These are phyloP conservation scores for Chlorophyllum brunneum DNA, from an alignment of 768 basidiomycete species.

Conservation along the genomic window DNA sequence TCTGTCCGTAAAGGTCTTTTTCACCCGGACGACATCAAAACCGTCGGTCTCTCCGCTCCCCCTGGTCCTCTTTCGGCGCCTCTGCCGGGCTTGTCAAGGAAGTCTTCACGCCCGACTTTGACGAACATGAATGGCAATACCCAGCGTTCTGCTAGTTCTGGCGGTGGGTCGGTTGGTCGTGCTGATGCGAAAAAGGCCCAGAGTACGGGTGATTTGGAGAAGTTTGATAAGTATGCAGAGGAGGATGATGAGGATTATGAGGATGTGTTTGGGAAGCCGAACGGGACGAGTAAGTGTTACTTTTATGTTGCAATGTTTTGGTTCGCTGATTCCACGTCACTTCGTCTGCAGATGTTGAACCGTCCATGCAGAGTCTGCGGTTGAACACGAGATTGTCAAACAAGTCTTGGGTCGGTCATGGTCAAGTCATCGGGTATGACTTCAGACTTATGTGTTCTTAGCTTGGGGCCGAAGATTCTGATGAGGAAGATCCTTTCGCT, in stretches of 20 bases:
- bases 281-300: conserved; percentile 53
- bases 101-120: conserved; percentile 50
- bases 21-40: conserved; percentile 88
- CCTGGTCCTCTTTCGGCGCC: conserved; percentile 69
- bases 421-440: not conserved
- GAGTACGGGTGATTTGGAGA: conserved; percentile 69
- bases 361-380: conserved; percentile 70
- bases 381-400: conserved; percentile 85
- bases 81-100: conserved; percentile 50
- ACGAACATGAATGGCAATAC: conserved; percentile 15
- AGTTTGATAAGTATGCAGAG: conserved; percentile 86
- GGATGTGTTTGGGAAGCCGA: conserved; percentile 85
- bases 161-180: conserved; percentile 54
- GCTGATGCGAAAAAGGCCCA: conserved; percentile 55
- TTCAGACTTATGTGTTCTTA: conserved; percentile 20
- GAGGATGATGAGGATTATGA: conserved; percentile 91
- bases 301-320: not conserved
- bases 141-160: conserved; percentile 29
- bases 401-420: conserved; percentile 73
- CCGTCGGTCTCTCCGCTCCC: conserved; percentile 50
- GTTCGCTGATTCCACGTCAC: not conserved
- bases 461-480: conserved; percentile 78
- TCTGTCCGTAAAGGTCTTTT: conserved; percentile 71
- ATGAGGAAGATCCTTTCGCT: conserved; percentile 96
- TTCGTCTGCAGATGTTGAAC: conserved; percentile 50